These are phyloP conservation scores for Aspergillus vadensis DNA, from an alignment of 2,329 filamentous ascomycete genomes.

Conservation along the genomic window DNA sequence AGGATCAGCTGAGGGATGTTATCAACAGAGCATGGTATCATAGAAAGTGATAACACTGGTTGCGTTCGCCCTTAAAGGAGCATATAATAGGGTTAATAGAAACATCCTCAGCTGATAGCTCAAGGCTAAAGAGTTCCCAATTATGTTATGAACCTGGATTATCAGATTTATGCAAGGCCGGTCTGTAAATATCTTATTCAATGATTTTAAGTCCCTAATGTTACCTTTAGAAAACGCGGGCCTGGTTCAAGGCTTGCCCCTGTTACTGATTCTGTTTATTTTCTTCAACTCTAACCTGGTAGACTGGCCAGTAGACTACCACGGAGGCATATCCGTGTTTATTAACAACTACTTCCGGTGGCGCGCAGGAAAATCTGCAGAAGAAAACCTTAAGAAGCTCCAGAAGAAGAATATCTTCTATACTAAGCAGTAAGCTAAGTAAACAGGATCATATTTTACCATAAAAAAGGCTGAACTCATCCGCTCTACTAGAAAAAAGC, in stretches of 20 bases:
- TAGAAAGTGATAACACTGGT: too few species aligned
- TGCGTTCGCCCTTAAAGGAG: too few species aligned
- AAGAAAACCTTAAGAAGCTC: constrained; percentile 27
- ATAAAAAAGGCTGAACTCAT: constrained; percentile 35
- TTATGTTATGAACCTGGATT: too few species aligned
- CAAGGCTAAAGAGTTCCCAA: too few species aligned
- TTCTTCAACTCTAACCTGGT: constrained; percentile 44
- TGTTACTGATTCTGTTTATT: constrained; percentile 40
- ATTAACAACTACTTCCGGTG: constrained; percentile 32
- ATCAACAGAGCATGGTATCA: too few species aligned
- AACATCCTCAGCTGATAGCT: too few species aligned
- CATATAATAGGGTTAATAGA: too few species aligned
- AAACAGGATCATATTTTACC: constrained; percentile 30
- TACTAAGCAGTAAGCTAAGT: constrained; percentile 27
- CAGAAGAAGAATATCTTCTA: constrained; percentile 28
- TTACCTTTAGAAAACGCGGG: constrained; percentile 13
- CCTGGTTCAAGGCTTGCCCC: constrained; percentile 29
- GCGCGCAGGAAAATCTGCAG: too few species aligned
- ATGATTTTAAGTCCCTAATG: constrained; percentile 19
- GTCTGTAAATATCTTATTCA: constrained; percentile 20
- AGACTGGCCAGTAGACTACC: constrained; percentile 21
- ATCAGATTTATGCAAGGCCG: too few species aligned
- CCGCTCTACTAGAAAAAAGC: constrained; percentile 29
- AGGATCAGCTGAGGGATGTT: too few species aligned
- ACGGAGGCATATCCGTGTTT: constrained; percentile 33